These are phyloP conservation scores for Hansfordia pulvinata DNA, from an alignment of 2,329 filamentous ascomycete species.

Conservation along the genomic window DNA sequence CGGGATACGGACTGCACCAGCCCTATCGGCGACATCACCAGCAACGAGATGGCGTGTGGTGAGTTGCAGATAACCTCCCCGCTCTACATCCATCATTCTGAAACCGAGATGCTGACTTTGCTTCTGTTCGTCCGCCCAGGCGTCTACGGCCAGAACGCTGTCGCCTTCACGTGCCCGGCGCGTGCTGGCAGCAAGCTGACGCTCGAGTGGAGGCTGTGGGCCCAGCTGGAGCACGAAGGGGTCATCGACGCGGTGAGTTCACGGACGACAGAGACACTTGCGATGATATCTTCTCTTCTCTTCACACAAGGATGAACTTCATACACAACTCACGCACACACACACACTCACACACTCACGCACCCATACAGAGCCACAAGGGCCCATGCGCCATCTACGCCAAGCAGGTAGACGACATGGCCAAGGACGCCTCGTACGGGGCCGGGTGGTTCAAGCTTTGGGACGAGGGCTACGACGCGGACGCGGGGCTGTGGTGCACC, in stretches of 20 bases:
- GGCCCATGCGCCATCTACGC: constrained; percentile 64
- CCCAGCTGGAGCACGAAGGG: constrained; percentile 38
- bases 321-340: too few species aligned
- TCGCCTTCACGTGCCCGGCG: constrained; percentile 33
- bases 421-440: constrained; percentile 37
- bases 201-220: constrained; percentile 52
- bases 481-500: constrained; percentile 50
- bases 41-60: constrained; percentile 60
- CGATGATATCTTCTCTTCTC: too few species aligned
- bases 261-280: too few species aligned
- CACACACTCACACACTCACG: too few species aligned
- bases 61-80: constrained; percentile 23
- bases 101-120: constrained; percentile 9
- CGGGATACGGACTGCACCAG: constrained; percentile 34
- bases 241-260: constrained; percentile 46
- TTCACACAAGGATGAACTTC: too few species aligned
- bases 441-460: constrained; percentile 70
- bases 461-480: constrained; percentile 50
- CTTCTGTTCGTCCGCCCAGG: too few species aligned
- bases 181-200: constrained; percentile 41
- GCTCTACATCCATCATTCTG: too few species aligned
- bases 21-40: constrained; percentile 43
- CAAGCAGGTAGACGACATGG: constrained; percentile 51
- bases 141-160: constrained; percentile 26
- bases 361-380: constrained; percentile 28